Evolutionary conservation across 805 yeast genomes (phyloP), one percentile per base, ranked within the genome.

Genomic region (Saturnispora saitoi): DNA sequence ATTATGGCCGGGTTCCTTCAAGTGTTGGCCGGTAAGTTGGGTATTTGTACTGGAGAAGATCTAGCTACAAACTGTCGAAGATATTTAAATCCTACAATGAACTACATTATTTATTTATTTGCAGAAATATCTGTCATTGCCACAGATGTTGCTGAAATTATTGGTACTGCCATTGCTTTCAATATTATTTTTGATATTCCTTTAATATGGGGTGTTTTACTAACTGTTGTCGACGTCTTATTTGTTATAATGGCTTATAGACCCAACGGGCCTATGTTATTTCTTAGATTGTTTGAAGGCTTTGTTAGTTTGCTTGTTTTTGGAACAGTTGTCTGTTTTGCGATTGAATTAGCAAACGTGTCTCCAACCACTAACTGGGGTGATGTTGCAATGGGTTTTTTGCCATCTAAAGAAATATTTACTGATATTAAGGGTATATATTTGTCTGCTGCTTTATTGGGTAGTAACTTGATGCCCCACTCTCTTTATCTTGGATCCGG

Each of bases 401-500:
- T 62, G 34, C 83, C 83, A n/a, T 64, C 67, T 29, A 63, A 60
- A n/a, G 66, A 64, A 32, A 68, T 70, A 15, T 63, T 73, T 26
- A 69, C 79, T 29, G 68, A 75, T 47, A 78, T 76, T 20, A 77
- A 79, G 50, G 96, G 95, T 1, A 66, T 90, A 31, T 87, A 84
- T 58, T 67, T 86, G 45, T 76, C 89, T 53, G 80, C 91, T 56
- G 96, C 96, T 20, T 83, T 90, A 48, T 69, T 90, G 51, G 97
- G 97, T 29, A 95, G 96, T 22, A 89, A 96, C 2, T 91, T 90
- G 24, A 89, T 89, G 97, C 96, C 96, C 7, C 97, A 90, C 61
- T 83, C 93, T 2, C 69, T 89, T 45, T 89, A 84, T 60, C 71
- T 89, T 42, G 97, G 97, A 1, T 81, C 91, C 0, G 95, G 95